Evolutionary conservation across 768 basidiomycete species (phyloP).

Genomic region (Mycena vulgaris): DNA sequence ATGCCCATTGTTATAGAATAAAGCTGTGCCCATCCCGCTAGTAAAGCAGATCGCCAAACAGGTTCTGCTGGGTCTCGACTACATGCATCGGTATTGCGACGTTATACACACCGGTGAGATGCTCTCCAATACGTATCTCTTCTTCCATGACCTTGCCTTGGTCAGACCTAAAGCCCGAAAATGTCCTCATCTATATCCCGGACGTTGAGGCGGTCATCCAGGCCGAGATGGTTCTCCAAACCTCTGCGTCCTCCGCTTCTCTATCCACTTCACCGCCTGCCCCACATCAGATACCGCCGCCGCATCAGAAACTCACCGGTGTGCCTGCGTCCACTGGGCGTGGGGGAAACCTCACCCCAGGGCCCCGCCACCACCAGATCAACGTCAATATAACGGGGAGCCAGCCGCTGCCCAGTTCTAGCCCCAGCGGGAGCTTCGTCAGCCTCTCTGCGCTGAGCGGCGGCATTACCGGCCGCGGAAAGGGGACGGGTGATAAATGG

Average conservation of each 20-base stretch:
- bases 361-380: conserved; percentile 59
- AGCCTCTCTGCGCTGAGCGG: conserved; percentile 32
- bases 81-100: conserved; percentile 97
- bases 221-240: conserved; percentile 72
- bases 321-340: conserved; percentile 94
- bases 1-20: conserved; percentile 62
- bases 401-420: conserved; percentile 81
- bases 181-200: conserved; percentile 96
- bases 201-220: conserved; percentile 95
- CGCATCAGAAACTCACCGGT: conserved; percentile 78
- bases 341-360: conserved; percentile 96
- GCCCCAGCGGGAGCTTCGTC: conserved; percentile 65
- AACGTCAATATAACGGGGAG: conserved; percentile 85
- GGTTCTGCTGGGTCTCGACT: conserved; percentile 93
- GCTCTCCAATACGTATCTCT: background rate
- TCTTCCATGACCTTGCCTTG: conserved; percentile 26
- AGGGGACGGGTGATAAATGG: conserved; percentile 77
- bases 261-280: conserved; percentile 48
- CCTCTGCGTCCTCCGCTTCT: conserved; percentile 50
- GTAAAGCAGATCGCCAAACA: conserved; percentile 98
- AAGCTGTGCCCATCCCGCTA: conserved; percentile 95
- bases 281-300: conserved; percentile 12
- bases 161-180: conserved; percentile 95
- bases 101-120: conserved; percentile 92
- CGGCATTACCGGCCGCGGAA: conserved; percentile 16